phyloP scores from a whole-genome alignment of 495 filamentous ascomycete species.

The Aspergillus nanangensis region DNA sequence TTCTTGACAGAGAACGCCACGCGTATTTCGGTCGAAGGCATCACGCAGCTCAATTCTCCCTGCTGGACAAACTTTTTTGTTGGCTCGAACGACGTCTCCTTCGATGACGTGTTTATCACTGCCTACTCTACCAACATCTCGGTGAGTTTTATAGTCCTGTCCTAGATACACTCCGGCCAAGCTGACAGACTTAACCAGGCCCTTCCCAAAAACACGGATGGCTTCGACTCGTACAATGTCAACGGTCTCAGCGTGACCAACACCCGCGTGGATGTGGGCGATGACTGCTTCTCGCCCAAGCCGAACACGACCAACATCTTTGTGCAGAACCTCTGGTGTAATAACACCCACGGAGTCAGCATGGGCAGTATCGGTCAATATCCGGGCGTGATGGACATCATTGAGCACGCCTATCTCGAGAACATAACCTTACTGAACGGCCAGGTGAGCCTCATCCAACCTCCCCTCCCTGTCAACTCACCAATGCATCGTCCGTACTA shows the following conservation, averaged over 20 bases:
- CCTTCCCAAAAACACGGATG: conserved; percentile 53
- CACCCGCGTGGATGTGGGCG: conserved; percentile 48
- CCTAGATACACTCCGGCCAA: neutral
- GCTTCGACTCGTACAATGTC: conserved; percentile 52
- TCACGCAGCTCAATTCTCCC: conserved; percentile 53
- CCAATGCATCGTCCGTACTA: neutral
- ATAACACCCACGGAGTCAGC: conserved; percentile 52
- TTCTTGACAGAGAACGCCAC: conserved; percentile 56
- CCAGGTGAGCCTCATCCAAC: conserved; percentile 23
- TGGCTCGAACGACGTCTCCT: conserved; percentile 45
- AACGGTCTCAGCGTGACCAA: conserved; percentile 46
- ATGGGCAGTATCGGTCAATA: conserved; percentile 59
- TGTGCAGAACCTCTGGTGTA: conserved; percentile 55
- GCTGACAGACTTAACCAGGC: conserved; percentile 16
- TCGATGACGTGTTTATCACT: conserved; percentile 49
- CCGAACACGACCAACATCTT: conserved; percentile 54
- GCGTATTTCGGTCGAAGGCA: conserved; percentile 47
- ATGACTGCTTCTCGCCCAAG: conserved; percentile 58
- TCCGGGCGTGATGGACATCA: conserved; percentile 44
- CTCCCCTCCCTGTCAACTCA: neutral
- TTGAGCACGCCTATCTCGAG: conserved; percentile 50
- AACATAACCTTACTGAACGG: conserved; percentile 54
- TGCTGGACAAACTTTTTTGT: conserved; percentile 59
- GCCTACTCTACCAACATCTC: conserved; percentile 49
- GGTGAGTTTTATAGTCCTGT: conserved; percentile 14